A percentile compares a stretch with the other conserved stretches of the same genome.
phyloP scores from a whole-genome alignment of 2,329 filamentous ascomycete species.

The Ophiocordyceps camponoti-floridani region DNA sequence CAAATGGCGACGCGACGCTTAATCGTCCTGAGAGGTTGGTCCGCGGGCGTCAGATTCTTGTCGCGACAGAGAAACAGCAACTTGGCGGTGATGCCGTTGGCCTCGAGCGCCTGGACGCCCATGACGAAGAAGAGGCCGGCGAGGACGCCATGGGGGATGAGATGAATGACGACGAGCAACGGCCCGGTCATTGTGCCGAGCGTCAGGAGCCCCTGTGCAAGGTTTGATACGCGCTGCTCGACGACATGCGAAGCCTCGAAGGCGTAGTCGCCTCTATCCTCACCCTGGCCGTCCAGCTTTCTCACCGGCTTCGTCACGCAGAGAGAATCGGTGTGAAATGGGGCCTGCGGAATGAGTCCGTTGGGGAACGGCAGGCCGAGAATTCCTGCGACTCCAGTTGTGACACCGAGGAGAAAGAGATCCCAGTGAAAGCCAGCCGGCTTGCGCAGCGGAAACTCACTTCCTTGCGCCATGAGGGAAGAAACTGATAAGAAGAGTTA shows the following conservation, averaged over 20 bases:
- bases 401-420: conserved; percentile 61
- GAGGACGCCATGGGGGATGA: conserved; percentile 64
- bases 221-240: conserved; percentile 64
- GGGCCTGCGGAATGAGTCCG: conserved; percentile 67
- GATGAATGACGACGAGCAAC: conserved; percentile 53
- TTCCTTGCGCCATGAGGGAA: conserved; percentile 66
- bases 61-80: conserved; percentile 53
- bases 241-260: conserved; percentile 44
- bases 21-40: conserved; percentile 42
- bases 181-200: conserved; percentile 65
- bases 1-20: conserved; percentile 49
- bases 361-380: conserved; percentile 69
- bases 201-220: conserved; percentile 60
- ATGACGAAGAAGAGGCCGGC: conserved; percentile 74
- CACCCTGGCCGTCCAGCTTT: conserved; percentile 32
- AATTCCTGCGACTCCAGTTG: conserved; percentile 57
- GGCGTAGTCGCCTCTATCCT: conserved; percentile 36
- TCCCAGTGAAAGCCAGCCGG: conserved; percentile 80
- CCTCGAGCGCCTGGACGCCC: conserved; percentile 61
- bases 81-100: conserved; percentile 62
- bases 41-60: conserved; percentile 36
- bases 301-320: conserved; percentile 46
- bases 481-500: conserved; percentile 34
- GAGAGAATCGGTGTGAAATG: conserved; percentile 64
- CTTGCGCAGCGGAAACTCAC: conserved; percentile 64